A percentile compares a stretch with the other conserved stretches of the same genome.
Conservation (phyloP, 495 filamentous ascomycete species). For the Daldinia loculata region DNA sequence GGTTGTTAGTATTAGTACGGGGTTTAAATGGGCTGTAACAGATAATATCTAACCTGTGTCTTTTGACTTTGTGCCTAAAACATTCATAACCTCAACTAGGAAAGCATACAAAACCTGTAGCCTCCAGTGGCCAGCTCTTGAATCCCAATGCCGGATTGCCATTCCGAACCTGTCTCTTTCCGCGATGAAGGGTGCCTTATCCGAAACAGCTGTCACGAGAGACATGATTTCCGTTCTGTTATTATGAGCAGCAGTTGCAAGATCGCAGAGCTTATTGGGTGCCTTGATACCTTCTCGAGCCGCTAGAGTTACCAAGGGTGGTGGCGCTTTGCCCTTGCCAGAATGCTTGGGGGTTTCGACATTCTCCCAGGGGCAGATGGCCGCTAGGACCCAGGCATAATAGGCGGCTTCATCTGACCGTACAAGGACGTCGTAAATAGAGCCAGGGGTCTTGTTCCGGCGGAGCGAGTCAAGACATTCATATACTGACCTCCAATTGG, state of each 20-base stretch:
- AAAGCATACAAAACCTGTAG: constrained; percentile 75
- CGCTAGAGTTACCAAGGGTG: constrained; percentile 58
- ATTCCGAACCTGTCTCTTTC: constrained; percentile 69
- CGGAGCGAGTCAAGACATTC: constrained; percentile 56
- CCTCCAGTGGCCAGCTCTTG: constrained; percentile 71
- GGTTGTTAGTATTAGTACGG: constrained; percentile 29
- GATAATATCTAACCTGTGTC: constrained; percentile 19
- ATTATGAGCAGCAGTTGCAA: constrained; percentile 70
- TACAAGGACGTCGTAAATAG: constrained; percentile 64
- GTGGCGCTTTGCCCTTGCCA: constrained; percentile 56
- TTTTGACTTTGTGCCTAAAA: constrained; percentile 18
- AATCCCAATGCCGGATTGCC: constrained; percentile 79
- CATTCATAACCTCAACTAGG: constrained; percentile 68
- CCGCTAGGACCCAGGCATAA: constrained; percentile 77
- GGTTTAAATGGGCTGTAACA: not conserved
- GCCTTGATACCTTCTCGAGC: constrained; percentile 82
- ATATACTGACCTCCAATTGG: constrained; percentile 61
- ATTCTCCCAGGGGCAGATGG: constrained; percentile 78
- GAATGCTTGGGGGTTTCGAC: constrained; percentile 56
- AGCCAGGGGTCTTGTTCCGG: constrained; percentile 57
- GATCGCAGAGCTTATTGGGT: constrained; percentile 72
- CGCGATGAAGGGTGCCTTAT: constrained; percentile 43
- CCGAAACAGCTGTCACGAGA: constrained; percentile 61
- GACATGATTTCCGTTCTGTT: constrained; percentile 67
- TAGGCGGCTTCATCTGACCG: constrained; percentile 67